These are phyloP conservation scores for Penicillium samsonianum DNA, from an alignment of 495 filamentous ascomycete species.

Conservation along the genomic window DNA sequence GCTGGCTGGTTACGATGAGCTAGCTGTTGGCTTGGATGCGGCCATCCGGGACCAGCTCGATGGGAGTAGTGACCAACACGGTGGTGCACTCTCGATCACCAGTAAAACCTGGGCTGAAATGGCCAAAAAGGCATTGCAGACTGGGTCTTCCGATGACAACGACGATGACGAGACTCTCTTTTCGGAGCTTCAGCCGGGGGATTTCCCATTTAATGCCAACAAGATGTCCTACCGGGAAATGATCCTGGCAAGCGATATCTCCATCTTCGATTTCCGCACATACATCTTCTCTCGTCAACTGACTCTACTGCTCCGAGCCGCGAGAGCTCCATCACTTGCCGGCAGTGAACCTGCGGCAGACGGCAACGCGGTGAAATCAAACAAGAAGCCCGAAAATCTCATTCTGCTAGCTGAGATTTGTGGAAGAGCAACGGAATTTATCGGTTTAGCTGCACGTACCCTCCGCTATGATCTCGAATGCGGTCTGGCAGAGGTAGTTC, in stretches of 20 bases:
- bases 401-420: slow-evolving; percentile 78
- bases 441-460: slow-evolving; percentile 72
- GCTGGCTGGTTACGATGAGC: slow-evolving; percentile 87
- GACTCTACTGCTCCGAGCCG: slow-evolving; percentile 77
- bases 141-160: slow-evolving; percentile 9
- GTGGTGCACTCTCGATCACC: slow-evolving; percentile 63
- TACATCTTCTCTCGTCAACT: slow-evolving; percentile 94
- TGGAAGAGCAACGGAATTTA: slow-evolving; percentile 73
- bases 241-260: slow-evolving; percentile 93
- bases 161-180: slow-evolving; percentile 22
- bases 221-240: slow-evolving; percentile 88
- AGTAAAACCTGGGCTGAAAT: slow-evolving; percentile 69
- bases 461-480: slow-evolving; percentile 70
- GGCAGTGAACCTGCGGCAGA: slow-evolving; percentile 22
- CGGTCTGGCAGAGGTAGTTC: slow-evolving; percentile 38
- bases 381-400: slow-evolving; percentile 70
- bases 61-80: slow-evolving; percentile 57
- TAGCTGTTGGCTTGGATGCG: slow-evolving; percentile 79
- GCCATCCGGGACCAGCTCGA: slow-evolving; percentile 73
- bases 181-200: slow-evolving; percentile 36
- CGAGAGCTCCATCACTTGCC: slow-evolving; percentile 55
- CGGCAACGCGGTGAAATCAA: slow-evolving; percentile 18
- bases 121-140: slow-evolving; percentile 51
- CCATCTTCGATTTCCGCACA: slow-evolving; percentile 93
- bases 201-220: slow-evolving; percentile 64